Base-by-base conservation (phyloP, 805 yeast genomes). In the Metschnikowia gelsemii region DNA sequence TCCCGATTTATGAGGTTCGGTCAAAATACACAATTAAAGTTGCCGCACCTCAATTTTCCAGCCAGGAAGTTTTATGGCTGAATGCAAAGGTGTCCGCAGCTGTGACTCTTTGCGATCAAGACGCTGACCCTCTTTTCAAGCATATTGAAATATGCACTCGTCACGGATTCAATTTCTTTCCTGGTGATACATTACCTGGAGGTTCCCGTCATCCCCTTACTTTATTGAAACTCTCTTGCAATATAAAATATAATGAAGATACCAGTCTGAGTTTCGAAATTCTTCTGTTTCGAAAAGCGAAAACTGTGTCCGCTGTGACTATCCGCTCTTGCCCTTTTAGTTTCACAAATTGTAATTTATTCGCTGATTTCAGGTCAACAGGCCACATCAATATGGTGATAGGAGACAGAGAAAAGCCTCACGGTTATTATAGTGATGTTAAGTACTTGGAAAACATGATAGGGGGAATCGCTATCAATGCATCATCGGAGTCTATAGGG, bases 391-490 rank as follows among this genome's bases (percentile, higher is more conserved):
- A 60, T 34, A 59, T 59, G 38, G 43, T 43, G 14, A 45, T 59
- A 32, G 34, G 46, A 12, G 41, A 47, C 7, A 52, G 47, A 2
- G 40, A 46, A 2, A 33, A 51, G 35, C 16, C 27, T 3, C 32
- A 46, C 13, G 63, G 62, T 9, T 62, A 56, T 46, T 48, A 73
- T 5, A 51, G 68, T 13, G 79, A 74, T 49, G 50, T 61, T 11
- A 67, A 62, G 51, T 74, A 64, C 48, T 39, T 74, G 45, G 78
- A 73, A 38, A 74, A 73, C 45, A 70, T 70, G 72, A 50, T 58
- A 8, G 79, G 79, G 6, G 75, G 69, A 0, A 43, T 66, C 3
- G 71, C 50, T 8, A 9, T 20, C 4, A 43, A 36, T 1, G 38
- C 17, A 3, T 40, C 39, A 1, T 55, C 64, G 1, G 3, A 17